These are phyloP conservation scores for Sporothrix sp. DNA, from an alignment of 2,329 filamentous ascomycete genomes.

Conservation along the genomic window DNA sequence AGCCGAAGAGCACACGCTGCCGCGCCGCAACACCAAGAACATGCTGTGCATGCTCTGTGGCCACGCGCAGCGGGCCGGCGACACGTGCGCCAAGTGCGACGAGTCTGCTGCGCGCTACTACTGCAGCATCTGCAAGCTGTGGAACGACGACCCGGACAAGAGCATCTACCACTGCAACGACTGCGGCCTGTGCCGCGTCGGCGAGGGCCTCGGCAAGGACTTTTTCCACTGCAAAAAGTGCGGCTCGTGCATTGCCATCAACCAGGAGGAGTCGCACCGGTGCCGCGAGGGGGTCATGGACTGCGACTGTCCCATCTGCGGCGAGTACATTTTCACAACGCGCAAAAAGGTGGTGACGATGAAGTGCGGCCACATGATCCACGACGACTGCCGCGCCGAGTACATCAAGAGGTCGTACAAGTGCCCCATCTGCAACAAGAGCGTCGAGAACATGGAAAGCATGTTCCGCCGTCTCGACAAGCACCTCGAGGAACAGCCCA, in stretches of 20 bases:
- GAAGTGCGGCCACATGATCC: conserved; percentile 92
- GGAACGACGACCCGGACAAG: conserved; percentile 87
- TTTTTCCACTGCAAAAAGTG: conserved; percentile 99
- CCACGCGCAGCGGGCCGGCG: conserved; percentile 70
- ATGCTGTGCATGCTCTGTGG: conserved; percentile 98
- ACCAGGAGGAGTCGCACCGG: conserved; percentile 73
- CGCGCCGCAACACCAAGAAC: conserved; percentile 75
- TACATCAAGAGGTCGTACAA: conserved; percentile 88
- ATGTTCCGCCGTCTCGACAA: conserved; percentile 87
- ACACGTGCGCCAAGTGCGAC: conserved; percentile 68
- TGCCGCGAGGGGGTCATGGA: conserved; percentile 93
- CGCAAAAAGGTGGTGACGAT: conserved; percentile 84
- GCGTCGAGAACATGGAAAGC: conserved; percentile 93
- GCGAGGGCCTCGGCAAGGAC: conserved; percentile 86
- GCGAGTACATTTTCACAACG: conserved; percentile 93
- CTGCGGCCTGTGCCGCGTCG: conserved; percentile 89
- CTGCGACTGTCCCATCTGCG: conserved; percentile 92
- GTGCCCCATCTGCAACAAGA: conserved; percentile 93
- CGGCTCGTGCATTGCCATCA: conserved; percentile 87
- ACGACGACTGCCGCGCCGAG: conserved; percentile 77
- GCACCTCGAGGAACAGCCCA: conserved; percentile 79
- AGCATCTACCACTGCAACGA: conserved; percentile 94
- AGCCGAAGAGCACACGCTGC: conserved; percentile 65
- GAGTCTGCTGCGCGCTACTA: conserved; percentile 79
- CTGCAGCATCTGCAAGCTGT: conserved; percentile 88